Conservation (phyloP, 768 basidiomycete species). For the Kwoniella newhampshirensis region DNA sequence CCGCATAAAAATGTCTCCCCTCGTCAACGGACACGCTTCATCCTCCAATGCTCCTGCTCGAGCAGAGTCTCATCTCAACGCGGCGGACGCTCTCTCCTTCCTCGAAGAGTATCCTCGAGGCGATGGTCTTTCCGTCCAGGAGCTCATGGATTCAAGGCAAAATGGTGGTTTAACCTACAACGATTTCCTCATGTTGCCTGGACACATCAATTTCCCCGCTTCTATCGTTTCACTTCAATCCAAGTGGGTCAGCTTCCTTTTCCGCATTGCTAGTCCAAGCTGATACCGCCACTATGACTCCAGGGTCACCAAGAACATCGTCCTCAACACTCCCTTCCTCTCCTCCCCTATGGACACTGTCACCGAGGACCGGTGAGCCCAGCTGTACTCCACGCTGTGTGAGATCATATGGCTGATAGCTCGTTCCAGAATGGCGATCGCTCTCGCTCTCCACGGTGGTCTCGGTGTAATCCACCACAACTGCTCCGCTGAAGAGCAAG, state of each 20-base stretch:
- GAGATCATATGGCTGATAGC: too few species aligned
- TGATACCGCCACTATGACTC: slow-evolving; percentile 1
- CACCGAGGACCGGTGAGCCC: slow-evolving; percentile 79
- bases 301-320: slow-evolving; percentile 81
- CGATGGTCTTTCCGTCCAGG: slow-evolving; percentile 80
- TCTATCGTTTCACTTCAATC: slow-evolving; percentile 74
- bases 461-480: slow-evolving; percentile 99
- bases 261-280: neutral
- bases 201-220: slow-evolving; percentile 85
- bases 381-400: neutral
- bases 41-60: slow-evolving; percentile 31
- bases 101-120: slow-evolving; percentile 67
- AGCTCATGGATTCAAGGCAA: slow-evolving; percentile 76
- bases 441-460: slow-evolving; percentile 75
- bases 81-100: slow-evolving; percentile 70
- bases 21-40: slow-evolving; percentile 22
- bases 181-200: slow-evolving; percentile 90
- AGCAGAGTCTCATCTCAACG: slow-evolving; percentile 60
- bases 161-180: slow-evolving; percentile 90
- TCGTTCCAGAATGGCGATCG: slow-evolving; percentile 54
- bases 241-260: slow-evolving; percentile 45
- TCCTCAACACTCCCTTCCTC: slow-evolving; percentile 90
- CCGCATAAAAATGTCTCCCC: slow-evolving; percentile 30
- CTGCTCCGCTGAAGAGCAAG: slow-evolving; percentile 69
- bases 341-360: slow-evolving; percentile 99